Conservation (phyloP, 2,329 filamentous ascomycete genomes). For the Tothia fuscella region DNA sequence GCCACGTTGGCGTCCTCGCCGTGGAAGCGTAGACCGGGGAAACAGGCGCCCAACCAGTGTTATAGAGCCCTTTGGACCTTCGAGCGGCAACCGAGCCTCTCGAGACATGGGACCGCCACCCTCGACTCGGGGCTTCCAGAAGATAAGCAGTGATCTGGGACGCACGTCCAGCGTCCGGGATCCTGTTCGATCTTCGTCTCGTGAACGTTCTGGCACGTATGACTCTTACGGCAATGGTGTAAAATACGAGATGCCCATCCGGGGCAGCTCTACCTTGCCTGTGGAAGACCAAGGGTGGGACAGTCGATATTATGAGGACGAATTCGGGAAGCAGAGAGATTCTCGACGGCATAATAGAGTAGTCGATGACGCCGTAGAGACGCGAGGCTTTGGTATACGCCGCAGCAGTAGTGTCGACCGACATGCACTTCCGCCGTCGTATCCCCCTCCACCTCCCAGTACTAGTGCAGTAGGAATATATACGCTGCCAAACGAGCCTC, state of each 20-base stretch:
- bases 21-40: constrained; percentile 34
- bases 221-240: constrained; percentile 13
- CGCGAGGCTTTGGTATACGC: constrained; percentile 36
- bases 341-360: constrained; percentile 5
- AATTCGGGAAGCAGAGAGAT: constrained; percentile 11
- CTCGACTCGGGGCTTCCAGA: constrained; percentile 59
- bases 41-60: constrained; percentile 33
- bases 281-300: constrained; percentile 1
- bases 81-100: constrained; percentile 19
- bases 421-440: not conserved
- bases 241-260: constrained; percentile 2
- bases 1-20: constrained; percentile 33
- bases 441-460: not conserved
- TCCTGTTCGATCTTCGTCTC: constrained; percentile 29
- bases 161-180: constrained; percentile 36
- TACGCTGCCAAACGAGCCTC: constrained; percentile 11
- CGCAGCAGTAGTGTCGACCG: constrained; percentile 18
- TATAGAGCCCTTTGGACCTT: constrained; percentile 20
- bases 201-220: constrained; percentile 20
- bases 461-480: not conserved
- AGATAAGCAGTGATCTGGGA: constrained; percentile 41
- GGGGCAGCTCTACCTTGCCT: not conserved
- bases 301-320: constrained; percentile 3
- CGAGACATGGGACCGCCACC: constrained; percentile 46
- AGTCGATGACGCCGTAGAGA: constrained; percentile 33